Evolutionary conservation across 1,284 basidiomycete species (phyloP).

Genomic region (Sanghuangporus sanghuang): DNA sequence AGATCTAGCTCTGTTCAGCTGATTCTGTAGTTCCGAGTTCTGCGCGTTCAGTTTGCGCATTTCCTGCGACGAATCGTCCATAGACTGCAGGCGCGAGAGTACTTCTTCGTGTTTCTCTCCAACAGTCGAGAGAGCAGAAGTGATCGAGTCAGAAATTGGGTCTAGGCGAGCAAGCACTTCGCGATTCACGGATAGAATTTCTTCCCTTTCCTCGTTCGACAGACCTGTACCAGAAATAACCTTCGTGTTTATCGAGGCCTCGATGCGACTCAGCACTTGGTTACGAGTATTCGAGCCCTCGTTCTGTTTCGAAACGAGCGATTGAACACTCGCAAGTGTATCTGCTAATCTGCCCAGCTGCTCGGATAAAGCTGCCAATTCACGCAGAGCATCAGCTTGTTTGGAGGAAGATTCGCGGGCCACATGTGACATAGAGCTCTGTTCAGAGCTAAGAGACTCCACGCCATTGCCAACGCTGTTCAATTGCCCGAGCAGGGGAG

Average conservation of each 20-base stretch:
- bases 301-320: constrained; percentile 2
- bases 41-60: constrained; percentile 45
- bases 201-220: constrained; percentile 44
- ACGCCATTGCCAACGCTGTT: constrained; percentile 34
- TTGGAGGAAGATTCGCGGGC: neutral
- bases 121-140: constrained; percentile 47
- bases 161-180: constrained; percentile 48
- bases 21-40: constrained; percentile 63
- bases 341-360: constrained; percentile 7
- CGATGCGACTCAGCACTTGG: constrained; percentile 21
- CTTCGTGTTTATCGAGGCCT: constrained; percentile 39
- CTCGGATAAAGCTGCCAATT: neutral
- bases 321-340: constrained; percentile 5
- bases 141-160: constrained; percentile 53
- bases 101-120: constrained; percentile 61
- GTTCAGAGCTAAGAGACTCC: neutral
- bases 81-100: constrained; percentile 46
- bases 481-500: constrained; percentile 40
- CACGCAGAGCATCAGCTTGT: constrained; percentile 1
- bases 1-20: constrained; percentile 67
- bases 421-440: neutral
- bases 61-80: constrained; percentile 59
- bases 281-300: neutral
- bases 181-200: constrained; percentile 44
- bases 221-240: constrained; percentile 38